phyloP scores from a whole-genome alignment of 345 rosid genomes.

The Populus simonii region DNA sequence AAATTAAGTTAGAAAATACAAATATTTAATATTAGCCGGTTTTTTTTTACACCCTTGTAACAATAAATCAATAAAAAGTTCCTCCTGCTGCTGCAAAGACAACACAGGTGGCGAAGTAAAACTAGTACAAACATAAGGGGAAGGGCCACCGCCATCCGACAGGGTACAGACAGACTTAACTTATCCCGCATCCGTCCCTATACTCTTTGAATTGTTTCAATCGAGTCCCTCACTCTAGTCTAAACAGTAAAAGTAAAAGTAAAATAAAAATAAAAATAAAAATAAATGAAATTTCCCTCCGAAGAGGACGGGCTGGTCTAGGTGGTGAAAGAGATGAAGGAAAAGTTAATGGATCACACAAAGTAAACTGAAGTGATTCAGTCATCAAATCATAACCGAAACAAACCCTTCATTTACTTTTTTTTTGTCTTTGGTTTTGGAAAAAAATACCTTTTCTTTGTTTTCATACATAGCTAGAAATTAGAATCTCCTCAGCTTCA shows the following conservation, averaged over 20 bases:
- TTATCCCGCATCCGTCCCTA: neutral
- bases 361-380: neutral
- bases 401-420: neutral
- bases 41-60: too few species aligned
- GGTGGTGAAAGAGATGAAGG: too few species aligned
- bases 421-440: neutral
- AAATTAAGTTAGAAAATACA: too few species aligned
- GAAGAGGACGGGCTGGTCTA: neutral
- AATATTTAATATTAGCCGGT: too few species aligned
- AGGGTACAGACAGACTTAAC: neutral
- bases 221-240: neutral
- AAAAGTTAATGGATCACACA: neutral
- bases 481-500: slow-evolving; percentile 18
- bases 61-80: neutral
- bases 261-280: neutral
- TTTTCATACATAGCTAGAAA: neutral
- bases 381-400: neutral
- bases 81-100: neutral
- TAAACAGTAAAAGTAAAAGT: neutral
- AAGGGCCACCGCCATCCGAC: too few species aligned
- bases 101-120: neutral
- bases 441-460: neutral
- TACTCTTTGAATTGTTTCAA: neutral
- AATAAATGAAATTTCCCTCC: slow-evolving; percentile 10
- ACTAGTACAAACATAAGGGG: neutral